phyloP scores from a whole-genome alignment of 257 asterid genomes.

The Gynochthodes officinalis region DNA sequence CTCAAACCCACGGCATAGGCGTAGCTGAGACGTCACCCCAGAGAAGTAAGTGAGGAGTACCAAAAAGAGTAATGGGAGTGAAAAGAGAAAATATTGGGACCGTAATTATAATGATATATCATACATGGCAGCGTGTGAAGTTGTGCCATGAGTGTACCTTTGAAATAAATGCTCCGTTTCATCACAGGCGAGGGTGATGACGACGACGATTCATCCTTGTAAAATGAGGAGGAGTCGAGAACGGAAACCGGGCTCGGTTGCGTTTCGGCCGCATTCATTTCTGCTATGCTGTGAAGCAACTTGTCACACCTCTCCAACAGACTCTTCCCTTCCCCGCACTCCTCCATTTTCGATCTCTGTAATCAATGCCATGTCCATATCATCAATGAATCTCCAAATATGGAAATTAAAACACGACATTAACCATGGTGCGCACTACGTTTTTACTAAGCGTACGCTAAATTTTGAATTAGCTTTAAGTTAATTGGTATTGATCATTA shows the following conservation, averaged over 20 bases:
- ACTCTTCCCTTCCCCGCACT: conserved; percentile 62
- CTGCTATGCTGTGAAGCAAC: conserved; percentile 86
- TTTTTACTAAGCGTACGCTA: no score
- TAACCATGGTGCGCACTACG: neutral
- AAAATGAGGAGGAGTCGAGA: conserved; percentile 85
- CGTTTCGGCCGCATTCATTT: conserved; percentile 61
- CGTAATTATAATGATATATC: neutral
- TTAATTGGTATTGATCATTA: neutral
- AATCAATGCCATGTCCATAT: neutral
- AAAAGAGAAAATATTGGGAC: conserved; percentile 13
- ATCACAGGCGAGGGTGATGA: conserved; percentile 76
- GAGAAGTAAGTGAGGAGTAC: neutral
- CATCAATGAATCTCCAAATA: neutral
- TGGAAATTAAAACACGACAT: no score
- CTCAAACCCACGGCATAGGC: neutral
- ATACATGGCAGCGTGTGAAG: conserved; percentile 1
- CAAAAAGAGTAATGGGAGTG: conserved; percentile 1
- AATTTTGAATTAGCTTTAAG: neutral
- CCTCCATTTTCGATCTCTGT: conserved; percentile 69
- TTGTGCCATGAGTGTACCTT: conserved; percentile 44
- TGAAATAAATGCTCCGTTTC: conserved; percentile 66
- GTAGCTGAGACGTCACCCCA: conserved; percentile 3
- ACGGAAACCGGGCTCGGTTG: conserved; percentile 97
- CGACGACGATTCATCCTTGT: conserved; percentile 73
- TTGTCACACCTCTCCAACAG: conserved; percentile 85